Conservation (phyloP, 257 asterid genomes). For the Solanum chiquidenum region DNA sequence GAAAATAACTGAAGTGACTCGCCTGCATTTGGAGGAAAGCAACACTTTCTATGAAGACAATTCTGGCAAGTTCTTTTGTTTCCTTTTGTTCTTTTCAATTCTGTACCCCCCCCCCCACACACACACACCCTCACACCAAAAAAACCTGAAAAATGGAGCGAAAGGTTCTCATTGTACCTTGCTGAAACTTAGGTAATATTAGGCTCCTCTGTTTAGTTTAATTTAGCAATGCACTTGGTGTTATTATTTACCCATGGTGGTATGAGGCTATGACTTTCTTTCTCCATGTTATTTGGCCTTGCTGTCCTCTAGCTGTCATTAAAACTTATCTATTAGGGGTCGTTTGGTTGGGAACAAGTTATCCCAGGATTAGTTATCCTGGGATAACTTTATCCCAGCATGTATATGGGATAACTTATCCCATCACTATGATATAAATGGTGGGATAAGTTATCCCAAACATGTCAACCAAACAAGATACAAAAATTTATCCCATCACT, state of each 20-base stretch:
- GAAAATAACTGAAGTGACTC: conserved; percentile 35
- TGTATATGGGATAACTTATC: too few relatives aligned
- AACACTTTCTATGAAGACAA: conserved; percentile 41
- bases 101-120: background rate
- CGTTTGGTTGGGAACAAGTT: too few relatives aligned
- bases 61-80: conserved; percentile 33
- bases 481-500: too few relatives aligned
- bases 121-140: background rate
- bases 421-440: too few relatives aligned
- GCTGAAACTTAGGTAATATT: background rate
- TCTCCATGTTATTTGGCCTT: background rate
- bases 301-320: background rate
- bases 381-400: too few relatives aligned
- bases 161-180: background rate
- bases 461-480: too few relatives aligned
- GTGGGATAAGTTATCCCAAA: too few relatives aligned
- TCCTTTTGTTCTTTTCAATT: background rate
- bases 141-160: background rate
- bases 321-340: background rate
- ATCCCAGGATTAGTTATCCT: too few relatives aligned
- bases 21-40: conserved; percentile 43
- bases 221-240: background rate
- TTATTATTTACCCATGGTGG: background rate
- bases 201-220: background rate
- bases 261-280: background rate